A percentile compares a stretch with the other conserved stretches of the same genome.
phyloP scores from a whole-genome alignment of 805 yeast genomes.

The Yarrowia deformans region DNA sequence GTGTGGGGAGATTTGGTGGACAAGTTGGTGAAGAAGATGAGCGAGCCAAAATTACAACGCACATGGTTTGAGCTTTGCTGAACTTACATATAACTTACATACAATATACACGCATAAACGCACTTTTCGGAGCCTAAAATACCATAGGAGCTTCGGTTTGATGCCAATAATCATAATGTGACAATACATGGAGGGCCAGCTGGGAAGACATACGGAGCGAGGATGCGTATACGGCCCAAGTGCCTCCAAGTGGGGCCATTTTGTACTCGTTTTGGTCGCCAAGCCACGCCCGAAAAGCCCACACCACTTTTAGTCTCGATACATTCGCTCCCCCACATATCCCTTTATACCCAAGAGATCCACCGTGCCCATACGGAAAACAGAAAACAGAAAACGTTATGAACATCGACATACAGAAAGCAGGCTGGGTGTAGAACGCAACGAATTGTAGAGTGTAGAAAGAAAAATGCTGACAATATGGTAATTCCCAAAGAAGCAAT shows the following conservation, averaged over 20 bases:
- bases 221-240: too few species aligned
- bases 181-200: not conserved
- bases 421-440: too few species aligned
- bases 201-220: too few species aligned
- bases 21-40: conserved; percentile 7
- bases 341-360: too few species aligned
- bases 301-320: too few species aligned
- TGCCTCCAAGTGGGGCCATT: not conserved
- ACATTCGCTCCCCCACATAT: too few species aligned
- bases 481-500: too few species aligned
- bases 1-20: not conserved
- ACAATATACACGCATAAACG: conserved; percentile 34
- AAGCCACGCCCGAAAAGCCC: not conserved
- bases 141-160: not conserved
- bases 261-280: conserved; percentile 13
- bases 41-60: conserved; percentile 33
- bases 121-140: not conserved
- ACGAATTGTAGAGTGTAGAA: too few species aligned
- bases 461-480: too few species aligned
- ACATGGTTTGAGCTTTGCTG: conserved; percentile 35
- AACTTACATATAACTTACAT: conserved; percentile 36
- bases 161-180: conserved; percentile 24
- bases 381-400: too few species aligned
- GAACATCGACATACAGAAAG: too few species aligned
- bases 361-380: too few species aligned